Evolutionary conservation across 305 asterid genomes (phyloP).

Genomic region (Nicotiana rustica): DNA sequence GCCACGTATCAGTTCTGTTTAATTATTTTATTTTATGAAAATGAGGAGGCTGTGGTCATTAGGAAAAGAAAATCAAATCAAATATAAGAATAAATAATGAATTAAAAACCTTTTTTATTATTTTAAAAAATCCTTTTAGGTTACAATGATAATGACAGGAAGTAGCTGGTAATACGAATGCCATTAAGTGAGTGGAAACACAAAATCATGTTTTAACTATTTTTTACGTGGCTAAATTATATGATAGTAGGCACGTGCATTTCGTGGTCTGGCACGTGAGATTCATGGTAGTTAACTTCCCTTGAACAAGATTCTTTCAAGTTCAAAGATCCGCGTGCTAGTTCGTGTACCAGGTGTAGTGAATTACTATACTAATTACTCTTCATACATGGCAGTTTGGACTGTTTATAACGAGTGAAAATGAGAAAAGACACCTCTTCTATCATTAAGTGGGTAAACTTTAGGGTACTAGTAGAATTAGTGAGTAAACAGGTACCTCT

Average conservation of each 20-base stretch:
- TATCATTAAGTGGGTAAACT: not conserved
- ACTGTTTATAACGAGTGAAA: not conserved
- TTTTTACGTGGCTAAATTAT: not conserved
- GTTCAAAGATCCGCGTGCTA: slow-evolving; percentile 10
- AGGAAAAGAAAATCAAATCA: slow-evolving; percentile 6
- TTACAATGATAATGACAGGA: not conserved
- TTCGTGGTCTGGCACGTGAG: not conserved
- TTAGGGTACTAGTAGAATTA: no score
- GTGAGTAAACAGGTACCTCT: not conserved
- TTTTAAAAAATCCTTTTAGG: not conserved
- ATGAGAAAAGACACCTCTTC: not conserved
- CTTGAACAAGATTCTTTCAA: not conserved
- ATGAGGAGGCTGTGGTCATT: not conserved
- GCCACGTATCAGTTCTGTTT: not conserved
- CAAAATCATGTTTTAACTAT: not conserved
- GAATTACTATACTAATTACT: not conserved
- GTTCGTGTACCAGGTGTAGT: not conserved
- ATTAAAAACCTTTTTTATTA: not conserved
- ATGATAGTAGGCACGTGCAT: not conserved
- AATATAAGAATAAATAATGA: not conserved
- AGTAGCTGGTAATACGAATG: not conserved
- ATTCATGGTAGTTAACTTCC: not conserved
- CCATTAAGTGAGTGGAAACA: not conserved
- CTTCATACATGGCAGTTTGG: not conserved
- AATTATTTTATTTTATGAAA: slow-evolving; percentile 11